These are phyloP conservation scores for Eucalyptus cladocalyx DNA, from an alignment of 345 rosid genomes.

Conservation along the genomic window DNA sequence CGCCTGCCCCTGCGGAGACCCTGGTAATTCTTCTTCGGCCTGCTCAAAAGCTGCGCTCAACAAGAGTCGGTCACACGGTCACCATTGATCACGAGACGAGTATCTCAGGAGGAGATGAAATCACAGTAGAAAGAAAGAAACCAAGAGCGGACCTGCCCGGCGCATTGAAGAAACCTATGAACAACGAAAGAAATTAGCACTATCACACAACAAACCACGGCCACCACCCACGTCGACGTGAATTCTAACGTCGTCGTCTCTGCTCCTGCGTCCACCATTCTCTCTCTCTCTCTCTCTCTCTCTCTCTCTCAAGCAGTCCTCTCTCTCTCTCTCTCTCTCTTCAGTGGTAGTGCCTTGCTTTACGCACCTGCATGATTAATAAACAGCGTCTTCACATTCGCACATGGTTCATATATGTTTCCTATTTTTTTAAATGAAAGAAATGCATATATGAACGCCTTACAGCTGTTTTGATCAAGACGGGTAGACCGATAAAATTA, in stretches of 20 bases:
- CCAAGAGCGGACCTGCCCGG: constrained; percentile 44
- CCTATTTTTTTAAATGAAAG: too few species aligned
- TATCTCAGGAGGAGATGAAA: background rate
- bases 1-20: constrained; percentile 27
- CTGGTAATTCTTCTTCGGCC: background rate
- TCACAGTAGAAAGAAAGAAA: background rate
- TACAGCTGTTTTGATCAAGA: background rate
- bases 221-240: constrained; percentile 73
- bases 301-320: too few species aligned
- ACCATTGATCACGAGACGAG: background rate
- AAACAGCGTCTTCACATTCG: background rate
- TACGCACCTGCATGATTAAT: background rate
- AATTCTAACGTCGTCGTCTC: constrained; percentile 14
- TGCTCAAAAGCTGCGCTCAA: constrained; percentile 16
- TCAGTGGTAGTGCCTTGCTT: background rate
- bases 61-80: background rate
- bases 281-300: background rate
- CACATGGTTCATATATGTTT: too few species aligned
- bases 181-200: constrained; percentile 54
- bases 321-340: background rate
- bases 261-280: background rate
- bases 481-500: background rate
- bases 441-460: too few species aligned
- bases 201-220: constrained; percentile 63
- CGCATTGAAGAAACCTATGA: constrained; percentile 50